phyloP scores from a whole-genome alignment of 257 asterid species.

The Gynochthodes officinalis region DNA sequence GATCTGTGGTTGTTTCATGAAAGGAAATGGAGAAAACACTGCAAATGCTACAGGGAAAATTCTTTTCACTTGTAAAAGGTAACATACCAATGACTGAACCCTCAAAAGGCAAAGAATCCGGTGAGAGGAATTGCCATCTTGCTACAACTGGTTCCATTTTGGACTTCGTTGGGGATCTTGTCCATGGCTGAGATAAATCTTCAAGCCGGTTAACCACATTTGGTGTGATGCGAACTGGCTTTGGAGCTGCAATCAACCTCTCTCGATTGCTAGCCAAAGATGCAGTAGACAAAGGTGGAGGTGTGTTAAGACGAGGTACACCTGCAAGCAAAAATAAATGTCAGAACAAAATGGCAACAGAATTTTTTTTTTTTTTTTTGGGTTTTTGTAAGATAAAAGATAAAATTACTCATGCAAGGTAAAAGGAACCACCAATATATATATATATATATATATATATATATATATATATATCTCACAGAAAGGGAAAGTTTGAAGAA shows the following conservation, averaged over 20 bases:
- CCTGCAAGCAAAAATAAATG: conserved; percentile 43
- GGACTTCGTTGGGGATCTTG: conserved; percentile 95
- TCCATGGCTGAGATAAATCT: conserved; percentile 97
- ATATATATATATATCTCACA: no score
- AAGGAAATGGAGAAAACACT: conserved; percentile 29
- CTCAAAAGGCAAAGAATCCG: conserved; percentile 47
- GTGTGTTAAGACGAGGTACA: conserved; percentile 97
- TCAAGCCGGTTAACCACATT: conserved; percentile 73
- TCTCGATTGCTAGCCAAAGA: conserved; percentile 46
- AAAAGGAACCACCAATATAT: conserved; percentile 5
- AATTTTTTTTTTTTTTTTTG: not conserved
- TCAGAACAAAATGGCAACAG: conserved; percentile 17
- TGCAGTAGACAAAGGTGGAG: conserved; percentile 65
- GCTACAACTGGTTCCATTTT: conserved; percentile 80
- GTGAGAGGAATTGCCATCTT: conserved; percentile 74
- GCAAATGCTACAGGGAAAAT: conserved; percentile 5
- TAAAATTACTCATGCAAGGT: not conserved
- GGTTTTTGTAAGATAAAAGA: no score
- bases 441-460: no score
- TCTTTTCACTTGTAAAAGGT: not conserved
- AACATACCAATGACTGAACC: conserved; percentile 45
- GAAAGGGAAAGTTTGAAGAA: not conserved
- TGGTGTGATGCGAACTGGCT: conserved; percentile 85
- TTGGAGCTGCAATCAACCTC: conserved; percentile 63
- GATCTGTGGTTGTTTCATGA: conserved; percentile 74